A percentile compares a stretch with the other conserved stretches of the same genome.
Evolutionary conservation across 2,329 filamentous ascomycete genomes (phyloP).

Genomic region (Cordyceps militaris): DNA sequence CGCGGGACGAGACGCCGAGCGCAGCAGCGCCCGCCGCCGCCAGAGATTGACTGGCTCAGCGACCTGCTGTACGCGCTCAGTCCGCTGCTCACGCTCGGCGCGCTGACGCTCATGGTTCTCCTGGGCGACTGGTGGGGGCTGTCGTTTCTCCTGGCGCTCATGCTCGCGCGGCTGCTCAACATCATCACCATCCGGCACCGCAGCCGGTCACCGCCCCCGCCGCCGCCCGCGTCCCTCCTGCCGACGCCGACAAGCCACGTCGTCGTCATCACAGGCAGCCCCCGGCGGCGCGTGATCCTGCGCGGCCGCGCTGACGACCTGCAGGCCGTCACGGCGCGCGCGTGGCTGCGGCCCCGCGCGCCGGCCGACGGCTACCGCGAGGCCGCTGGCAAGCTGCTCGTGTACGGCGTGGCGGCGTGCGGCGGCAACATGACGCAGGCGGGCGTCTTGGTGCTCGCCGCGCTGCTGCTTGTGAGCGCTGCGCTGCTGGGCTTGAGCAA

Average conservation of each 20-base stretch:
- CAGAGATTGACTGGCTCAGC: conserved; percentile 37
- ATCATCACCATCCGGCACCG: conserved; percentile 50
- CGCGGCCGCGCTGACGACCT: conserved; percentile 49
- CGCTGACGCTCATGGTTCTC: conserved; percentile 38
- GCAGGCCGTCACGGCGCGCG: conserved; percentile 50
- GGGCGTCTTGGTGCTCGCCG: conserved; percentile 44
- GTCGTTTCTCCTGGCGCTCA: conserved; percentile 38
- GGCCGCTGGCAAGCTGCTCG: conserved; percentile 47
- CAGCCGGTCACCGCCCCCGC: conserved; percentile 17
- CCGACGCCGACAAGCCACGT: conserved; percentile 40
- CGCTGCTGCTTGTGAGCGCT: conserved; percentile 44
- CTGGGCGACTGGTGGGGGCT: conserved; percentile 48
- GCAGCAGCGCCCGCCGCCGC: not conserved
- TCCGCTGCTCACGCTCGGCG: conserved; percentile 38
- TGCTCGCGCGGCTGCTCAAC: conserved; percentile 48
- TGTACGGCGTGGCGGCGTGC: conserved; percentile 50
- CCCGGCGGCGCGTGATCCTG: conserved; percentile 45
- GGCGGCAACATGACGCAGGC: conserved; percentile 48
- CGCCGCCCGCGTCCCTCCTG: not conserved
- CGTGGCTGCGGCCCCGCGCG: conserved; percentile 49
- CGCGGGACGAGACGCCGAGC: not conserved
- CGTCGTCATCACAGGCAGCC: conserved; percentile 46
- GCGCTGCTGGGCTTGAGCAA: conserved; percentile 49
- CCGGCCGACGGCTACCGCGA: conserved; percentile 44
- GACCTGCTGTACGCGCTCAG: conserved; percentile 42